Conservation (phyloP, 1,284 basidiomycete species). For the Irpex sp. region DNA sequence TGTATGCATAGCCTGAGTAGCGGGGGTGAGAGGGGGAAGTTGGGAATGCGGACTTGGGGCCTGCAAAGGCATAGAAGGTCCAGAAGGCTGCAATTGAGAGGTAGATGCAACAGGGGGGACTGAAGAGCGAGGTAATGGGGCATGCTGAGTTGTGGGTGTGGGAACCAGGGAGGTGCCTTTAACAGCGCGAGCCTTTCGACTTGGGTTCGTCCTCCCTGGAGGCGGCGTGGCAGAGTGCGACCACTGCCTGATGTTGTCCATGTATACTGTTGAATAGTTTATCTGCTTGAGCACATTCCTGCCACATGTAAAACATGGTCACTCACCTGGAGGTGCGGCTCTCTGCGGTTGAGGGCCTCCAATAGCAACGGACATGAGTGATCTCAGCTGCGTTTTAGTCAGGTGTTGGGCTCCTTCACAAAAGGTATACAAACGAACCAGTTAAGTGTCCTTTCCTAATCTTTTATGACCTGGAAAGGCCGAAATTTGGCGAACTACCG, state of each 20-base stretch:
- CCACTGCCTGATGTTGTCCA: conserved; percentile 62
- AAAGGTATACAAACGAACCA: too few relatives aligned
- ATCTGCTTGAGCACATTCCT: not conserved
- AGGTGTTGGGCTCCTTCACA: not conserved
- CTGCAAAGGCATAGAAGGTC: conserved; percentile 9
- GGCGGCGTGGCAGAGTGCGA: conserved; percentile 45
- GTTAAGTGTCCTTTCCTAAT: too few relatives aligned
- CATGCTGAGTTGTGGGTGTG: conserved; percentile 21
- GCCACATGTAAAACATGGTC: not conserved
- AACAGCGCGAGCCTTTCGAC: conserved; percentile 29
- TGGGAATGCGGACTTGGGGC: conserved; percentile 6
- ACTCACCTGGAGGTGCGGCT: not conserved
- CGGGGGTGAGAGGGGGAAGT: conserved; percentile 45
- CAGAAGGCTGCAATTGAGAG: not conserved
- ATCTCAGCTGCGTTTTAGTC: not conserved
- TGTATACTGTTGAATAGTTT: conserved; percentile 38
- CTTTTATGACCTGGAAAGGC: too few relatives aligned
- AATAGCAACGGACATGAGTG: not conserved
- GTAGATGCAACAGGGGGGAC: conserved; percentile 3
- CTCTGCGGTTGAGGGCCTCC: not conserved
- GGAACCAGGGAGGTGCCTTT: conserved; percentile 31
- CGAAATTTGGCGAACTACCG: too few relatives aligned
- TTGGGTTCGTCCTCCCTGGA: conserved; percentile 28
- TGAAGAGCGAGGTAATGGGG: not conserved
- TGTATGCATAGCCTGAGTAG: conserved; percentile 71